A percentile compares a stretch with the other conserved stretches of the same genome.
phyloP scores from a whole-genome alignment of 352 stramenopile genomes.

The Blastocystis sp. region DNA sequence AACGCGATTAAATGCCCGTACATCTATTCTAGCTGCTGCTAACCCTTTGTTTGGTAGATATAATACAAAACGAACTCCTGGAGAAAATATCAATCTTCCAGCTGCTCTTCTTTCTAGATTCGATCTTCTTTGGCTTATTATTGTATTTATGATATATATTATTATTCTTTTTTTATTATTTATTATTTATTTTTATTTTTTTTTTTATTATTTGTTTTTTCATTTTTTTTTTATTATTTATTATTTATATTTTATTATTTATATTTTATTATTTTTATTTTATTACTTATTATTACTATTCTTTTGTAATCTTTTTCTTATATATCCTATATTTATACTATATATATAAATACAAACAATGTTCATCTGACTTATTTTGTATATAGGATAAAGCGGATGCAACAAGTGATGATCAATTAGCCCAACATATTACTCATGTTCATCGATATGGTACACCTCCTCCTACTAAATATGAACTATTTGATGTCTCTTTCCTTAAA shows the following conservation, averaged over 20 bases:
- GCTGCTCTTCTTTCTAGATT: slow-evolving; percentile 96
- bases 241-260: too few relatives aligned
- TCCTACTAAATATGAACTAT: slow-evolving; percentile 7
- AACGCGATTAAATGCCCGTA: slow-evolving; percentile 76
- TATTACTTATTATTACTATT: too few relatives aligned
- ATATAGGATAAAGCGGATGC: slow-evolving; percentile 4
- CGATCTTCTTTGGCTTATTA: slow-evolving; percentile 90
- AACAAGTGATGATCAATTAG: neutral
- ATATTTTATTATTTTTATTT: too few relatives aligned
- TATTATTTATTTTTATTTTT: too few relatives aligned
- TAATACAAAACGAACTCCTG: slow-evolving; percentile 52
- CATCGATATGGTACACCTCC: slow-evolving; percentile 9
- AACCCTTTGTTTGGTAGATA: slow-evolving; percentile 69
- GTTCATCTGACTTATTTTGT: neutral
- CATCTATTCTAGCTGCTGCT: slow-evolving; percentile 62
- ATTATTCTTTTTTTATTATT: too few relatives aligned
- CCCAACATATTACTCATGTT: slow-evolving; percentile 16
- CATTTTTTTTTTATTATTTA: too few relatives aligned
- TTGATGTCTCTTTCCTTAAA: neutral
- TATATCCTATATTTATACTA: too few relatives aligned
- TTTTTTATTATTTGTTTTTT: too few relatives aligned
- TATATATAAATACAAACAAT: too few relatives aligned
- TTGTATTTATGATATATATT: slow-evolving; percentile 52
- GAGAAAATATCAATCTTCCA: slow-evolving; percentile 94
- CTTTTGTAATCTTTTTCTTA: too few relatives aligned